Base-by-base conservation (phyloP, 768 basidiomycete species). In the Boletus pseudopeckii region DNA sequence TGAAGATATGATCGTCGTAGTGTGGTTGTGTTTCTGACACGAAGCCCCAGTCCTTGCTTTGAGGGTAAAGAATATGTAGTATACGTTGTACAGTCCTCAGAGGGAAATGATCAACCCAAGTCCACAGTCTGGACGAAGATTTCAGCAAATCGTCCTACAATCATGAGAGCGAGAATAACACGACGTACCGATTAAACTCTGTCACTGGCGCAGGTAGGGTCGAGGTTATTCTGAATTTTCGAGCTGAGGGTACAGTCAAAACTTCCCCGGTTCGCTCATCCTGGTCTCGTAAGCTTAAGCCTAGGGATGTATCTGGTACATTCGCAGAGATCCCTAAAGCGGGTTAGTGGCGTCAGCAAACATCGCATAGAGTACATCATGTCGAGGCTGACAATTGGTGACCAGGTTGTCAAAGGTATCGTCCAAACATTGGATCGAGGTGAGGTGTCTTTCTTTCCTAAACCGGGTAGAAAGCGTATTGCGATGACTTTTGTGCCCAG, bases 11-110 rank as follows among this genome's bases (percentile, higher is more conserved):
- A 32, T 68, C 61, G 50, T 81, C 77, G 8, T 60, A 59, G 51
- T 74, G 72, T 33, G 61, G 53, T 43, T 67, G 63, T 17, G 50
- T 55, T 50, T 73, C 68, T 39, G 70, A 63, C 15, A 71, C 65
- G 58, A 82, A 81, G 17, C 63, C 61, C 77, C 79, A 82, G 22
- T 69, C 62, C 13, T 56, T 61, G 28, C 74, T 75, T 34, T 72
- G 65, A 18, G 80, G 78, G 55, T 72, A 73, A 42, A 77, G 52
- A 13, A 77, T 67, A 54, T 82, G 81, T 26, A 81, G 53, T 33
- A 74, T 67, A 10, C 75, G 72, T 41, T 70, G 63, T 5, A 60
- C 61, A 13, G 71, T 68, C 56, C 63, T 68, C 53, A 73, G 28
- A 11, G 70, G 70, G n/a, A 70, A 71, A 52, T 63, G 64, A 44